Conservation (phyloP, 306 rosid species). For the Gastrolobium villosum region DNA sequence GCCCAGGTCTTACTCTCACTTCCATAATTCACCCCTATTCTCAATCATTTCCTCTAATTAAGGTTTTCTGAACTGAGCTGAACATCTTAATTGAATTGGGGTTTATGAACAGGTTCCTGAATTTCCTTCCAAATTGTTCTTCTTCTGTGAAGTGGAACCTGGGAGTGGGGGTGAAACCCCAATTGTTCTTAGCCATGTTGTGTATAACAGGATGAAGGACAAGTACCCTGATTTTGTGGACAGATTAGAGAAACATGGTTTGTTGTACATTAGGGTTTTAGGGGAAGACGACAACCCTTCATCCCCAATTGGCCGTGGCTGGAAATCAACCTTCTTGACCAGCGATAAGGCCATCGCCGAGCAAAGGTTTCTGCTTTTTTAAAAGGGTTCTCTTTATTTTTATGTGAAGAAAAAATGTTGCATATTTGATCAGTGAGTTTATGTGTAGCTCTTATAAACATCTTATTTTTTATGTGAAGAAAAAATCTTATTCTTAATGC, state of each 20-base stretch:
- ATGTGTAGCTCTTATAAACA: neutral
- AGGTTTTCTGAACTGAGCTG: too few species aligned
- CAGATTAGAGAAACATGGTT: constrained; percentile 73
- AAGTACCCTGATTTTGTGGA: constrained; percentile 77
- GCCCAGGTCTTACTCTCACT: constrained; percentile 63
- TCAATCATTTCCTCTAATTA: too few species aligned
- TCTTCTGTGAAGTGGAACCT: constrained; percentile 92
- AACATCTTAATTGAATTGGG: neutral
- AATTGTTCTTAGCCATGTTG: constrained; percentile 81
- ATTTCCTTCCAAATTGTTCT: constrained; percentile 81
- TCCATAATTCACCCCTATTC: too few species aligned
- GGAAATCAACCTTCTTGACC: constrained; percentile 95
- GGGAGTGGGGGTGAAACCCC: constrained; percentile 90
- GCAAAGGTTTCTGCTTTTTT: constrained; percentile 64
- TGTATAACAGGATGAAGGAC: constrained; percentile 77
- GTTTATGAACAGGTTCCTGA: constrained; percentile 69
- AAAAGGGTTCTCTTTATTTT: neutral
- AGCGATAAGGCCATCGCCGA: constrained; percentile 73
- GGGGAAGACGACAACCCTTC: constrained; percentile 83
- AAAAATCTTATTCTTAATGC: neutral
- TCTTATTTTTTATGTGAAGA: too few species aligned
- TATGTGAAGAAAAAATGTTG: neutral
- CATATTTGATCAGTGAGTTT: neutral
- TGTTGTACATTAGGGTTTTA: constrained; percentile 75
- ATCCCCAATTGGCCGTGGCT: constrained; percentile 93